Evolutionary conservation across 2,329 filamentous ascomycete species (phyloP).

Genomic region (Penicillium sp.): DNA sequence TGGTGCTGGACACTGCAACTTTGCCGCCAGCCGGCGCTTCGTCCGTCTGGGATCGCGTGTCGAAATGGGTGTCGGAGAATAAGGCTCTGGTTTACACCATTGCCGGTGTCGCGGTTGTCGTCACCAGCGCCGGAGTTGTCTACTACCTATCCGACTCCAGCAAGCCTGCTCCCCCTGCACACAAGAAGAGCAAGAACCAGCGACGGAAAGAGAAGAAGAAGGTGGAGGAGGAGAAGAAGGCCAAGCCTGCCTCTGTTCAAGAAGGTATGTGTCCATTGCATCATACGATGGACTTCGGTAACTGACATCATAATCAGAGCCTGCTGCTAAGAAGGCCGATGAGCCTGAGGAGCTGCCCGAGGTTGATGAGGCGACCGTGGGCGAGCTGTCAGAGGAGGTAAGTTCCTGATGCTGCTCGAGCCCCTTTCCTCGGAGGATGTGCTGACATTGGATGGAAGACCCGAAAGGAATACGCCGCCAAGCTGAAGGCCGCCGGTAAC

Average conservation of each 20-base stretch:
- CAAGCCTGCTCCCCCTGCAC: conserved; percentile 39
- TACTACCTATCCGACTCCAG: conserved; percentile 74
- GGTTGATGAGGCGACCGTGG: conserved; percentile 52
- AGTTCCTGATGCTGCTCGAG: conserved; percentile 8
- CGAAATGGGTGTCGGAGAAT: conserved; percentile 91
- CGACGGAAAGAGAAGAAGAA: conserved; percentile 70
- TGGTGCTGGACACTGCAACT: conserved; percentile 42
- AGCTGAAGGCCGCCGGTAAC: conserved; percentile 94
- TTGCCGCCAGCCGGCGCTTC: conserved; percentile 55
- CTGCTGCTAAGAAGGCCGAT: conserved; percentile 51
- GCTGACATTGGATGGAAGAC: conserved; percentile 51
- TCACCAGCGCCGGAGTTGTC: conserved; percentile 85
- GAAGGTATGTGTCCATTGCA: conserved; percentile 29
- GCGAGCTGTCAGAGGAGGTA: conserved; percentile 49
- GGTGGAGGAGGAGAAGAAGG: conserved; percentile 54
- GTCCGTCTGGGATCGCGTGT: conserved; percentile 84
- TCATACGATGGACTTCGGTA: conserved; percentile 1
- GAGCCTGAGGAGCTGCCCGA: conserved; percentile 68
- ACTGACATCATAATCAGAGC: conserved; percentile 27
- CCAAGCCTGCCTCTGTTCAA: conserved; percentile 47
- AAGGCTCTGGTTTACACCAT: conserved; percentile 95
- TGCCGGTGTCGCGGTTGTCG: conserved; percentile 87
- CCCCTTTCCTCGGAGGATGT: neutral
- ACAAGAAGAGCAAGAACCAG: conserved; percentile 84
- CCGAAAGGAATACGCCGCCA: conserved; percentile 81